These are phyloP conservation scores for Fomitopsis pinicola DNA, from an alignment of 1,284 basidiomycete genomes.

Conservation along the genomic window DNA sequence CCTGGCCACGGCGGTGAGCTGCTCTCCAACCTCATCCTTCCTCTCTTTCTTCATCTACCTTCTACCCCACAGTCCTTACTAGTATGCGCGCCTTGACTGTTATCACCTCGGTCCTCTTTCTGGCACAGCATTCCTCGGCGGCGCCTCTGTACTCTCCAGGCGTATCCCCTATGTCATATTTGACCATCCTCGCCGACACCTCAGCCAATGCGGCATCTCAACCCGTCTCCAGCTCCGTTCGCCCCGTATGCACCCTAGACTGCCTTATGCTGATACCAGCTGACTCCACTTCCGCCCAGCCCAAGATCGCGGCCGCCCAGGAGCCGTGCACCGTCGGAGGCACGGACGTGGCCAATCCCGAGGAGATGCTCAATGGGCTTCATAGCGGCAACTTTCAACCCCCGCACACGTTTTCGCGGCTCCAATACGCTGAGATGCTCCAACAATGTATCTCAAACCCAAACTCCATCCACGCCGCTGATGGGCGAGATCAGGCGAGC, in stretches of 20 bases:
- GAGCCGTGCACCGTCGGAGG: not conserved
- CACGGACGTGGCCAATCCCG: not conserved
- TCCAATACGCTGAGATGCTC: not conserved
- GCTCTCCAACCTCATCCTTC: not conserved
- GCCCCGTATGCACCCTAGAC: not conserved
- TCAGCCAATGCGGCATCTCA: not conserved
- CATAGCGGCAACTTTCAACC: not conserved
- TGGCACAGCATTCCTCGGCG: conserved; percentile 5
- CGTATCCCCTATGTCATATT: not conserved
- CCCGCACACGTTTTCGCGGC: not conserved
- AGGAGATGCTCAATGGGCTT: not conserved
- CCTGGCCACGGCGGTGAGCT: not conserved
- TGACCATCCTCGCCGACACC: not conserved
- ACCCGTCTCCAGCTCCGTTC: not conserved
- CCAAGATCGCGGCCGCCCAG: not conserved
- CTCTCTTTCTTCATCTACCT: not conserved
- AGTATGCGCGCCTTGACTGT: conserved; percentile 1
- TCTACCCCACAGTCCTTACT: not conserved
- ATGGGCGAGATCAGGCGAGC: not conserved
- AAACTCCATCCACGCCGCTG: not conserved
- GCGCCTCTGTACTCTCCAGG: not conserved
- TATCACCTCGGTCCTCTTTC: conserved; percentile 1
- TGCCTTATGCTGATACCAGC: not conserved
- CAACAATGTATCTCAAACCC: conserved; percentile 3
- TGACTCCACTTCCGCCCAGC: not conserved